phyloP scores from a whole-genome alignment of 2,329 filamentous ascomycete species.

The Amesomyces nigricolor region DNA sequence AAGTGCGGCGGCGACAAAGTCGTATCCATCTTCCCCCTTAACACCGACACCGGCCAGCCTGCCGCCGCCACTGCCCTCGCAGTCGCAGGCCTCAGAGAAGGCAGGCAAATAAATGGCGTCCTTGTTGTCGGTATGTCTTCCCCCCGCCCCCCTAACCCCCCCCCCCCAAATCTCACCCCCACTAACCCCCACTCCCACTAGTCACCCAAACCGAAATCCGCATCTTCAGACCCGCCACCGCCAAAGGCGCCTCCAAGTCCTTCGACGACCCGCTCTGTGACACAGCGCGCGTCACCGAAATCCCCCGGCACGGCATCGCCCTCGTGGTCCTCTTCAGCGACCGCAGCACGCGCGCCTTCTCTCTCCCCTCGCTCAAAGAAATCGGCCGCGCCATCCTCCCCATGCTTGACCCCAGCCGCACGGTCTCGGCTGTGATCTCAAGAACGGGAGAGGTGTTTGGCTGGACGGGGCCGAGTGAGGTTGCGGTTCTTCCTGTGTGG shows the following conservation, averaged over 20 bases:
- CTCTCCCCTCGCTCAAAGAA: slow-evolving; percentile 83
- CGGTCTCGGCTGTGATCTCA: slow-evolving; percentile 64
- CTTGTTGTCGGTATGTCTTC: slow-evolving; percentile 61
- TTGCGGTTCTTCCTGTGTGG: slow-evolving; percentile 79
- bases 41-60: slow-evolving; percentile 67
- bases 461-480: slow-evolving; percentile 83
- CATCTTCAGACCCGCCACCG: slow-evolving; percentile 76
- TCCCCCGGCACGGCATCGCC: slow-evolving; percentile 69
- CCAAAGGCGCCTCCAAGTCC: slow-evolving; percentile 86
- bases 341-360: slow-evolving; percentile 70
- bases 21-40: slow-evolving; percentile 72
- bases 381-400: slow-evolving; percentile 63
- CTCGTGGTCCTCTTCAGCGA: slow-evolving; percentile 83
- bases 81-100: slow-evolving; percentile 71
- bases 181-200: slow-evolving; percentile 35
- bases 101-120: slow-evolving; percentile 70
- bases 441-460: slow-evolving; percentile 75
- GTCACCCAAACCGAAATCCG: slow-evolving; percentile 67
- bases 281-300: slow-evolving; percentile 68
- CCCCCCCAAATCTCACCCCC: background rate
- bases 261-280: slow-evolving; percentile 83
- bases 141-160: background rate
- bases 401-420: slow-evolving; percentile 68
- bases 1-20: slow-evolving; percentile 61
- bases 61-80: slow-evolving; percentile 69